Evolutionary conservation across 495 filamentous ascomycete species (phyloP).

Genomic region (Beverwykella pulmonaria): DNA sequence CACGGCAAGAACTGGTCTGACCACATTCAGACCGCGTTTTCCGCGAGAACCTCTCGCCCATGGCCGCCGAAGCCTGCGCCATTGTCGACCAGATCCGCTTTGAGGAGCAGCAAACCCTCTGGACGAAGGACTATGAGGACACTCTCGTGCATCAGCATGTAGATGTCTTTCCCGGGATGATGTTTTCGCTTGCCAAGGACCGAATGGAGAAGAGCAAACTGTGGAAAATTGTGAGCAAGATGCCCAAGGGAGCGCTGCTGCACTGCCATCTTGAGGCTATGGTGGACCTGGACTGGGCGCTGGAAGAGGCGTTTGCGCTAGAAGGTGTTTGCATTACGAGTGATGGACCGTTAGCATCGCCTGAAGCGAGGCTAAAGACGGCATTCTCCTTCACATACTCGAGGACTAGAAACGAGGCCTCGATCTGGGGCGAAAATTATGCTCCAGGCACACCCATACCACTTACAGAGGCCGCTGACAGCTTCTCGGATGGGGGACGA

Average conservation of each 20-base stretch:
- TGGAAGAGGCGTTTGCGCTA: slow-evolving; percentile 69
- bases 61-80: slow-evolving; percentile 70
- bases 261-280: slow-evolving; percentile 90
- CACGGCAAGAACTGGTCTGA: slow-evolving; percentile 22
- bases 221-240: slow-evolving; percentile 78
- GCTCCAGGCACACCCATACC: slow-evolving; percentile 56
- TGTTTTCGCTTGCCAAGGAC: slow-evolving; percentile 78
- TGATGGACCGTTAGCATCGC: slow-evolving; percentile 54
- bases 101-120: slow-evolving; percentile 71
- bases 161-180: slow-evolving; percentile 79
- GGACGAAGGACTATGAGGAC: slow-evolving; percentile 71
- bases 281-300: slow-evolving; percentile 79
- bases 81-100: slow-evolving; percentile 79
- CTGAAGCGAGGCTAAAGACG: slow-evolving; percentile 52
- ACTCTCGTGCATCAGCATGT: slow-evolving; percentile 58
- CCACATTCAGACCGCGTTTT: slow-evolving; percentile 59
- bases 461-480: slow-evolving; percentile 65
- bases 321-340: slow-evolving; percentile 73
- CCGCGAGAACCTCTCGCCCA: slow-evolving; percentile 69
- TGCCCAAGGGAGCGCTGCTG: slow-evolving; percentile 90
- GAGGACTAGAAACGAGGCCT: slow-evolving; percentile 37
- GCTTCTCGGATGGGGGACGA: slow-evolving; percentile 71
- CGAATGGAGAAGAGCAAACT: slow-evolving; percentile 79
- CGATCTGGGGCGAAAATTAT: slow-evolving; percentile 69
- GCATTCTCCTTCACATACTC: slow-evolving; percentile 60